Base-by-base conservation (phyloP, 768 basidiomycete species). In the Pholiota conissans region DNA sequence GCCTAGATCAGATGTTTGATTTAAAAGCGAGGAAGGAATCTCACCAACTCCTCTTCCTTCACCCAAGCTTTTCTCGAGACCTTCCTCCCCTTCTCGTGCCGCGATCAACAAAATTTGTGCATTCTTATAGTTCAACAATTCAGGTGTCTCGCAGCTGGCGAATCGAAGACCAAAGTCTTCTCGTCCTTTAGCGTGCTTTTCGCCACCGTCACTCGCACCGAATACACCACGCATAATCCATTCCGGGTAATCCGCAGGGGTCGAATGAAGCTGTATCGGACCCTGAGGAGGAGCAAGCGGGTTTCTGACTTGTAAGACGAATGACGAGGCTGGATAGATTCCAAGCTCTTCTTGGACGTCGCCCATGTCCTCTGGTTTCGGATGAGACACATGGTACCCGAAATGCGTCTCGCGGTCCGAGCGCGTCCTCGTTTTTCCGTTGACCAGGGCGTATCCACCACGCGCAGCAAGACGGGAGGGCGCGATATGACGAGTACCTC, bases 261-360 rank as follows among this genome's bases (percentile, higher is more conserved):
- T 76, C 0, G 66, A 57, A 28, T 65, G 70, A 1, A 61, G 60
- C 42, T 72, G 73, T 26, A 60, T 66, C 0, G 73, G 72, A 0
- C 66, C 76, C 3, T 72, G 72, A 2, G 70, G 68, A 0, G 81
- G 76, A 10, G 80, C 80, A 0, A 79, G 70, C 0, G 84, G 84
- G 58, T 86, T 86, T 71, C 85, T 87, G 48, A 86, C 80, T 60
- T 87, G 84, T 5, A 87, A 35, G 14, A 84, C 71, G 60, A 86
- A 87, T 0, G 81, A 80, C 0, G 81, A 82, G 0, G 81, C 79
- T 0, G 71, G 69, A 49, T 76, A 69, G 55, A 89, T 83, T 3
- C 84, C 83, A 5, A 89, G 71, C 5, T 74, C 79, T 18, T 72
- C 63, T 57, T 87, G 87, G 0, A 86, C 84, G 3, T 83, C 78